Conservation (phyloP, 768 basidiomycete species). For the Sutorius australiensis region DNA sequence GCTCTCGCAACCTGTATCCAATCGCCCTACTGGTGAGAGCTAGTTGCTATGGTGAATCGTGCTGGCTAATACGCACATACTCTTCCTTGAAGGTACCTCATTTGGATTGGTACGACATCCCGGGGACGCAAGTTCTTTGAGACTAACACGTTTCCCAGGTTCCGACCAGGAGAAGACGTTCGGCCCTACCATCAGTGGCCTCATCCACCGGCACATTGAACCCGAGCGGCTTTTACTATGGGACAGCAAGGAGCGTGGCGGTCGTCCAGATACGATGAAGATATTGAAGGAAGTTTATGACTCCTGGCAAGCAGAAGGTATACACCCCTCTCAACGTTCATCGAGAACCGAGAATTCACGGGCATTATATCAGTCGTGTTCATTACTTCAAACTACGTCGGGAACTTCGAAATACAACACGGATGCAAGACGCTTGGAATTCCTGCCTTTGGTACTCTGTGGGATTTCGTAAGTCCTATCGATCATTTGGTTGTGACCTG, state of each 20-base stretch:
- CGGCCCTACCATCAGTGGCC: slow-evolving; percentile 70
- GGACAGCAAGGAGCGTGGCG: slow-evolving; percentile 72
- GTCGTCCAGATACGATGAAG: slow-evolving; percentile 76
- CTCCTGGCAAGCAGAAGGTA: slow-evolving; percentile 71
- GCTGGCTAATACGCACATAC: neutral
- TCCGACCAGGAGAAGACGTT: slow-evolving; percentile 84
- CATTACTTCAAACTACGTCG: slow-evolving; percentile 79
- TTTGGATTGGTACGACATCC: slow-evolving; percentile 60
- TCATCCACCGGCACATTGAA: slow-evolving; percentile 67
- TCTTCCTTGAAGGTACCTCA: slow-evolving; percentile 54
- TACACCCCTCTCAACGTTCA: neutral
- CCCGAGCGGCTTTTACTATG: slow-evolving; percentile 73
- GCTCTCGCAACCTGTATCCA: slow-evolving; percentile 78
- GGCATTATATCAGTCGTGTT: slow-evolving; percentile 52
- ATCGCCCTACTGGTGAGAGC: slow-evolving; percentile 60
- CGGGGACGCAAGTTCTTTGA: neutral
- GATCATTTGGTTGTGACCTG: slow-evolving; percentile 1
- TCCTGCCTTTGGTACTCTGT: slow-evolving; percentile 65
- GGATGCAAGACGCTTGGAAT: slow-evolving; percentile 70
- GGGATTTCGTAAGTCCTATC: slow-evolving; percentile 53
- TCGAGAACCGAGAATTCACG: neutral
- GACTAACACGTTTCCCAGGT: slow-evolving; percentile 37
- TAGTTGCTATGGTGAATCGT: neutral
- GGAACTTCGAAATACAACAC: slow-evolving; percentile 76
- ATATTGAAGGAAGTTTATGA: slow-evolving; percentile 64